Evolutionary conservation across 306 rosid species (phyloP).

Genomic region (Sphenostylis stenocarpa): DNA sequence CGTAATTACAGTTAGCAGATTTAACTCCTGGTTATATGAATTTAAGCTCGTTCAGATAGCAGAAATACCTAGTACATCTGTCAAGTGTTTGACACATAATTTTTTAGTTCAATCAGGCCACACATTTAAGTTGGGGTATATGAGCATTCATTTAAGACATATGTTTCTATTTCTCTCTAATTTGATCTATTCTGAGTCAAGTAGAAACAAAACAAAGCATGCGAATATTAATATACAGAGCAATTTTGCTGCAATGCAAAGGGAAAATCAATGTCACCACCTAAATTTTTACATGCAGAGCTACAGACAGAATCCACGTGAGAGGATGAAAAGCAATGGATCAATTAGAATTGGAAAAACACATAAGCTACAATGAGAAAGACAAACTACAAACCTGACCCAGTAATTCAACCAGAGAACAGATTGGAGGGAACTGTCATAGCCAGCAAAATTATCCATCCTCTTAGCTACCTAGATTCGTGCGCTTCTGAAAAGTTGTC

Average conservation of each 20-base stretch:
- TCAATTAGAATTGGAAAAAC: conserved; percentile 46
- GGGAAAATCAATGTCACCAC: conserved; percentile 44
- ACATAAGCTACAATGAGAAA: conserved; percentile 50
- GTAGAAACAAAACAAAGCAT: conserved; percentile 30
- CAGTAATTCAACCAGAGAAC: conserved; percentile 42
- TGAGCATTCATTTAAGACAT: conserved; percentile 5
- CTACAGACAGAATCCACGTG: conserved; percentile 53
- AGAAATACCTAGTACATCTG: background rate
- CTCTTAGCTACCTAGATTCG: conserved; percentile 52
- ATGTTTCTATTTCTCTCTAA: background rate
- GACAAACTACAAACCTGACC: conserved; percentile 72
- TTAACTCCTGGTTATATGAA: background rate
- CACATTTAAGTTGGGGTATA: background rate
- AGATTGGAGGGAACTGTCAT: conserved; percentile 59
- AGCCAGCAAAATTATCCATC: conserved; percentile 75
- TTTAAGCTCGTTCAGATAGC: conserved; percentile 1
- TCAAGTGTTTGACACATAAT: background rate
- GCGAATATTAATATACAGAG: conserved; percentile 50
- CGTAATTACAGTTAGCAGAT: conserved; percentile 13
- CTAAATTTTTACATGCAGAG: conserved; percentile 47
- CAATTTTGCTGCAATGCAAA: conserved; percentile 47
- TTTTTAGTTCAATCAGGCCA: background rate
- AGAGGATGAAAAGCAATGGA: conserved; percentile 44
- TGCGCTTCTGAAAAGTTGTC: conserved; percentile 58
- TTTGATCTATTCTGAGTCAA: conserved; percentile 24